Percentiles rank a stretch among this genome's conserved stretches.
These are phyloP conservation scores for Chrysosporium keratinophilum DNA, from an alignment of 2,329 filamentous ascomycete species.

Conservation along the genomic window DNA sequence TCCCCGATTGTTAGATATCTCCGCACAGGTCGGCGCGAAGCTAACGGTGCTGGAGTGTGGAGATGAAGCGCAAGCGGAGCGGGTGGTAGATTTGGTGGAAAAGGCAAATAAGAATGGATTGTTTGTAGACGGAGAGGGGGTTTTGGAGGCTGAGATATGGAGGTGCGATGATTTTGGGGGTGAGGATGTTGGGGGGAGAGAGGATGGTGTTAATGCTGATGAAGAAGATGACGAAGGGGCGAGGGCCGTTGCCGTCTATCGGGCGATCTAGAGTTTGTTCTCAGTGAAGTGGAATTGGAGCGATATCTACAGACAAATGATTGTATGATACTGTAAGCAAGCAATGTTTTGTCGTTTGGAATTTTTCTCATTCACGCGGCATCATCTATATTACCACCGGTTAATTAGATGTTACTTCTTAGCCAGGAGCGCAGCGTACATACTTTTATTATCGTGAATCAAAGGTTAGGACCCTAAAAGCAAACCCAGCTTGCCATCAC, in stretches of 20 bases:
- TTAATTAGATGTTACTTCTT: too few relatives aligned
- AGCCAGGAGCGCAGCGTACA: too few relatives aligned
- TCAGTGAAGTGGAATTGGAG: too few relatives aligned
- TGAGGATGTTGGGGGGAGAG: background rate
- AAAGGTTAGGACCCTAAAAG: too few relatives aligned
- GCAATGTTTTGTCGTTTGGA: too few relatives aligned
- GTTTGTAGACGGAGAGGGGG: background rate
- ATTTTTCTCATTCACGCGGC: too few relatives aligned
- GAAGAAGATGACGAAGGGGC: slow-evolving; percentile 5
- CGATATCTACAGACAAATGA: too few relatives aligned
- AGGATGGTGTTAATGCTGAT: background rate
- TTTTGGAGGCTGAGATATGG: slow-evolving; percentile 16
- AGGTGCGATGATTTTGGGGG: slow-evolving; percentile 11
- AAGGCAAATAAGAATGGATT: background rate
- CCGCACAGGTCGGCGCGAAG: slow-evolving; percentile 19
- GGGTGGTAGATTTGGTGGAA: slow-evolving; percentile 20
- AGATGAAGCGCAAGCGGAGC: slow-evolving; percentile 25
- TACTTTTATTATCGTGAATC: too few relatives aligned
- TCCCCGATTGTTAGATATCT: slow-evolving; percentile 24
- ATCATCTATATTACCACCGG: too few relatives aligned
- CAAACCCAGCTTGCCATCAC: too few relatives aligned
- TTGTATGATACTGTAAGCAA: too few relatives aligned
- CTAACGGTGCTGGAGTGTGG: slow-evolving; percentile 32
- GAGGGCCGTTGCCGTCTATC: slow-evolving; percentile 15
- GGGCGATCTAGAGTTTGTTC: background rate